Conservation (phyloP, 441 rosid species). For the Adansonia grandidieri region DNA sequence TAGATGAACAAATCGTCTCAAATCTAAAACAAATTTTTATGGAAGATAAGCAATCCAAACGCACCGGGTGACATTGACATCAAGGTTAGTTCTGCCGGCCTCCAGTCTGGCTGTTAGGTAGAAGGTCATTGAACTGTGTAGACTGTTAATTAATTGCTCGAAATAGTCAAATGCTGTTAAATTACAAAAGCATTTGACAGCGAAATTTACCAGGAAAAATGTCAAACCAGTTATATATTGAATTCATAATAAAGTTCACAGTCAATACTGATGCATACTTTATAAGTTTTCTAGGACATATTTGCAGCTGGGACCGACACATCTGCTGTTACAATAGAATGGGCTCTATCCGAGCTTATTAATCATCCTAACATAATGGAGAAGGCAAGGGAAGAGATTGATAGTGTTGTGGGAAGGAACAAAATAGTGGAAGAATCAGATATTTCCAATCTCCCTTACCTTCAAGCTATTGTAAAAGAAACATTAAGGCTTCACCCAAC, state of each 20-base stretch:
- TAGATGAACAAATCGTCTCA: too few relatives aligned
- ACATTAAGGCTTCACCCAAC: conserved; percentile 53
- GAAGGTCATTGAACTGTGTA: neutral
- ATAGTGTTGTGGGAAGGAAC: conserved; percentile 40
- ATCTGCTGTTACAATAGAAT: conserved; percentile 46
- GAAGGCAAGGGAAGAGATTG: conserved; percentile 51
- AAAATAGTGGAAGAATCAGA: conserved; percentile 52
- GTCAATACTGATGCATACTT: neutral
- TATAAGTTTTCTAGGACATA: conserved; percentile 38
- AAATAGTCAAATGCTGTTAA: neutral
- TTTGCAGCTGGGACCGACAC: conserved; percentile 62
- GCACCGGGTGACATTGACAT: neutral
- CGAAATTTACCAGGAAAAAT: neutral
- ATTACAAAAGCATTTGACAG: neutral
- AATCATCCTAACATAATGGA: conserved; percentile 45
- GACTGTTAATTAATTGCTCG: neutral
- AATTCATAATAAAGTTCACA: neutral
- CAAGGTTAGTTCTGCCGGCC: neutral
- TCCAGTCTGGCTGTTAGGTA: neutral
- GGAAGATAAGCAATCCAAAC: neutral
- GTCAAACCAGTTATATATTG: neutral
- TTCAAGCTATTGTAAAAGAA: conserved; percentile 52
- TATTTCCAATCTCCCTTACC: conserved; percentile 44
- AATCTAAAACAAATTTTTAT: neutral
- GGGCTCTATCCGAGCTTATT: conserved; percentile 55